Evolutionary conservation across 148 eudicot species (phyloP).

Genomic region (Diospyros kaki): DNA sequence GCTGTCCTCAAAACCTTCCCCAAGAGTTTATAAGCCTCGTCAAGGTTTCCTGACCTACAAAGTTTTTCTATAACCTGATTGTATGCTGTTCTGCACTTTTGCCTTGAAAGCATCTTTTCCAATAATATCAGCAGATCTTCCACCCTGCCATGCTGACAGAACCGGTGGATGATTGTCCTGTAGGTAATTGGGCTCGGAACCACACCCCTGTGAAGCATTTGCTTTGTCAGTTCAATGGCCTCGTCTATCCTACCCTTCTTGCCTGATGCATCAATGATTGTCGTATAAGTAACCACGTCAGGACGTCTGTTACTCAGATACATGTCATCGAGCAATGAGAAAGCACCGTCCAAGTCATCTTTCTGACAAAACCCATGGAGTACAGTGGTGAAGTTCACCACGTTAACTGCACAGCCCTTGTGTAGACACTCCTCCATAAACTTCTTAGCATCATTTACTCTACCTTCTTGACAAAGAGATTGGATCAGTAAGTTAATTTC

Average conservation of each 20-base stretch:
- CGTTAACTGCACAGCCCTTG: constrained; percentile 36
- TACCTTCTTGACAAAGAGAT: constrained; percentile 36
- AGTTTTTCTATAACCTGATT: constrained; percentile 44
- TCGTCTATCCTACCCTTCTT: constrained; percentile 29
- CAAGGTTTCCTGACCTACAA: constrained; percentile 24
- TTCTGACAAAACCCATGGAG: constrained; percentile 40
- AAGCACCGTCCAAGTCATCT: constrained; percentile 28
- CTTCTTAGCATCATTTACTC: constrained; percentile 31
- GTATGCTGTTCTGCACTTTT: constrained; percentile 27
- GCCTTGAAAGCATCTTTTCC: constrained; percentile 25
- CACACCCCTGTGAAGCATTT: constrained; percentile 33
- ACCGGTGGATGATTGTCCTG: constrained; percentile 29
- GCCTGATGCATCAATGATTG: constrained; percentile 29
- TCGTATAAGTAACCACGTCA: constrained; percentile 34
- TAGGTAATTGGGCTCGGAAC: constrained; percentile 36
- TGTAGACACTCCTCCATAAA: constrained; percentile 38
- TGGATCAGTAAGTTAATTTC: constrained; percentile 37
- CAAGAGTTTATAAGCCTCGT: constrained; percentile 30
- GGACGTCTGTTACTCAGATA: constrained; percentile 33
- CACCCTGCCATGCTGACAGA: constrained; percentile 29
- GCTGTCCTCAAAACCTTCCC: constrained; percentile 29
- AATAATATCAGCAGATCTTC: constrained; percentile 33
- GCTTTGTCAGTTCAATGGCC: constrained; percentile 31
- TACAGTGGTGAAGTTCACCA: constrained; percentile 33
- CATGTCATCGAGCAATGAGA: constrained; percentile 45